phyloP scores from a whole-genome alignment of 2,329 filamentous ascomycete genomes.

The Aureobasidium sp. region DNA sequence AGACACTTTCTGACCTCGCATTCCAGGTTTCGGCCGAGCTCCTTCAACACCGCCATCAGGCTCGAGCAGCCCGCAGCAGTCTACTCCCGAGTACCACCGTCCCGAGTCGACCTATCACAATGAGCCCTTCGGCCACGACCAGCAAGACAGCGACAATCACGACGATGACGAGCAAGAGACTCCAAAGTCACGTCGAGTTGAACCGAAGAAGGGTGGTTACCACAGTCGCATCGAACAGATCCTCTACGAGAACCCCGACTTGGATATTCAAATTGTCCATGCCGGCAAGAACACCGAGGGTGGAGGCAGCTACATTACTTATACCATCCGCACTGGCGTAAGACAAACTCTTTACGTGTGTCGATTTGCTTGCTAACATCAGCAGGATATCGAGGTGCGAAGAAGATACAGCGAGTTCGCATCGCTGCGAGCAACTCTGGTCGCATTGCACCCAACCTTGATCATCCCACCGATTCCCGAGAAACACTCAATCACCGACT shows the following conservation, averaged over 20 bases:
- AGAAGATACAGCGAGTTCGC: slow-evolving; percentile 95
- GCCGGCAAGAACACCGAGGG: slow-evolving; percentile 93
- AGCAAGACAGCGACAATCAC: slow-evolving; percentile 55
- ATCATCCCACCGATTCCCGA: slow-evolving; percentile 96
- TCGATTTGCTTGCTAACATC: background rate
- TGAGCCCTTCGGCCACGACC: slow-evolving; percentile 60
- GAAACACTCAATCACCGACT: slow-evolving; percentile 98
- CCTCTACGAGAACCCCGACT: slow-evolving; percentile 85
- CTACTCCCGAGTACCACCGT: slow-evolving; percentile 7
- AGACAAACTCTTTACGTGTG: slow-evolving; percentile 22
- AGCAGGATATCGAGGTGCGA: slow-evolving; percentile 86
- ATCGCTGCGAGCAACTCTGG: slow-evolving; percentile 79
- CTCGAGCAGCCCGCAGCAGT: slow-evolving; percentile 7
- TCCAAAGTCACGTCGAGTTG: slow-evolving; percentile 39
- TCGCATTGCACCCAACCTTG: slow-evolving; percentile 86
- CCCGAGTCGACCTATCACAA: slow-evolving; percentile 13
- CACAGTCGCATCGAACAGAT: slow-evolving; percentile 96
- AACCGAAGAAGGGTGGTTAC: slow-evolving; percentile 75
- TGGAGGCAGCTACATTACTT: slow-evolving; percentile 89
- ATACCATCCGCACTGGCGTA: slow-evolving; percentile 93
- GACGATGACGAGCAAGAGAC: slow-evolving; percentile 45
- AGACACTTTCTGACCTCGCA: slow-evolving; percentile 3
- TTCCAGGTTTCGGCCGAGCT: slow-evolving; percentile 12
- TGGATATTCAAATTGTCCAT: slow-evolving; percentile 85
- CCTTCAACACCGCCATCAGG: slow-evolving; percentile 25